Evolutionary conservation across 106 monocot species (phyloP).

Genomic region (Acanthochlamys bracteata): DNA sequence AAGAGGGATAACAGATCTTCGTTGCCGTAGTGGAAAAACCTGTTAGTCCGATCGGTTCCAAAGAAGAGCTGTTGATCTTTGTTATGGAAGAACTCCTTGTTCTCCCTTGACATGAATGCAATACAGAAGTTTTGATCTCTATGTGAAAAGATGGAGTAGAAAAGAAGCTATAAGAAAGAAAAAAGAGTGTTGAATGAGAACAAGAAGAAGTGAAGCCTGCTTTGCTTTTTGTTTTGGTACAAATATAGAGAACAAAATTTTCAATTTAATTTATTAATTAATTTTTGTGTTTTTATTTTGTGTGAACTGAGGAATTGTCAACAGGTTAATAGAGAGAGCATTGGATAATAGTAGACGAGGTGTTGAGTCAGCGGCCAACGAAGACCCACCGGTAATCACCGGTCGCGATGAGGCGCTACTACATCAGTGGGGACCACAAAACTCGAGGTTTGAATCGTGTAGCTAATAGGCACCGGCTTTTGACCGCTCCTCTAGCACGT

Average conservation of each 20-base stretch:
- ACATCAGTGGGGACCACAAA: background rate
- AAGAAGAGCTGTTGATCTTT: background rate
- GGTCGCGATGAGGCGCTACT: constrained; percentile 12
- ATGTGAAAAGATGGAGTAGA: background rate
- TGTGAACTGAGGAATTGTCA: background rate
- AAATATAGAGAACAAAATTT: too few relatives aligned
- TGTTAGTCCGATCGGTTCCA: background rate
- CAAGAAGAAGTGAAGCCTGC: background rate
- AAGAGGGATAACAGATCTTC: constrained; percentile 27
- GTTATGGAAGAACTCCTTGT: constrained; percentile 23
- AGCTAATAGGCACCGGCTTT: constrained; percentile 10
- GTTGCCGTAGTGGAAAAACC: constrained; percentile 3
- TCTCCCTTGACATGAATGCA: constrained; percentile 30
- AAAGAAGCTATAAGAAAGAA: background rate
- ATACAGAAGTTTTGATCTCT: too few relatives aligned
- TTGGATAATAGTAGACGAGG: background rate
- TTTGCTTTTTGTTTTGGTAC: background rate
- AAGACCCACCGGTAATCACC: constrained; percentile 18
- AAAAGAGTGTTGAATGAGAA: constrained; percentile 1
- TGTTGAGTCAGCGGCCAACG: constrained; percentile 21
- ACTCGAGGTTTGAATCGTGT: constrained; percentile 28
- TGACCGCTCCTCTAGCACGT: constrained; percentile 8
- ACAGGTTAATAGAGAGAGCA: background rate
- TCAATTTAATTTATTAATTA: background rate
- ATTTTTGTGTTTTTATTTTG: background rate